Evolutionary conservation across 1,139 yeast genomes (phyloP), one percentile per base, ranked within the genome.

Genomic region (Suhomyces anneliseae): DNA sequence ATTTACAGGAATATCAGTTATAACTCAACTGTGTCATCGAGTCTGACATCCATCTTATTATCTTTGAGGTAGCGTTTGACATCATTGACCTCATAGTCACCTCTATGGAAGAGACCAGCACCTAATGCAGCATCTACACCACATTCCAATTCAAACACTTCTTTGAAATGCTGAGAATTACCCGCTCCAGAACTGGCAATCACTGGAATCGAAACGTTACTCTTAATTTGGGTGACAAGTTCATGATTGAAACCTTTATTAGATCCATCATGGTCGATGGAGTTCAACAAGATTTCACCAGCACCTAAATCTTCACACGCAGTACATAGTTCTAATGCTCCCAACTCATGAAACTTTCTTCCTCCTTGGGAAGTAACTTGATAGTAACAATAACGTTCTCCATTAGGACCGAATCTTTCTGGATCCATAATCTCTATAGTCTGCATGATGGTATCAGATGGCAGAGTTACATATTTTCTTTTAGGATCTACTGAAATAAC

Each of bases 161-260:
- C 90, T 54, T 81, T 82, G 65, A 93, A 93, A 69, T 93, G 98
- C 48, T 74, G 79, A 2, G 99, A 99, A 36, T 74, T 82, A 40
- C 99, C 99, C 7, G 99, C 99, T 42, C 99, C 99, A 49, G 95
- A 86, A 19, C 97, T 90, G 0, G 99, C 98, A 66, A 93, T 93
- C 1, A 93, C 97, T 0, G 99, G 99, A 43, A 93, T 87, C 1
- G 76, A 72, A 8, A 90, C 96, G 0, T 86, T 83, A 2, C 73
- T 59, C 61, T 93, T 93, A 48, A 90, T 84, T 60, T 87, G 95
- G 15, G 77, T 70, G 44, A 93, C 81, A 43, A 93, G 75, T 63
- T 93, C 97, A 48, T 90, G 74, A 60, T 93, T 97, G 63, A 81
- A 93, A 0, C 99, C 99, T 27, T 89, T 81, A 64, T 93, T 93